Conservation (phyloP, 139 green algal genomes). For the Eudorina sp. region DNA sequence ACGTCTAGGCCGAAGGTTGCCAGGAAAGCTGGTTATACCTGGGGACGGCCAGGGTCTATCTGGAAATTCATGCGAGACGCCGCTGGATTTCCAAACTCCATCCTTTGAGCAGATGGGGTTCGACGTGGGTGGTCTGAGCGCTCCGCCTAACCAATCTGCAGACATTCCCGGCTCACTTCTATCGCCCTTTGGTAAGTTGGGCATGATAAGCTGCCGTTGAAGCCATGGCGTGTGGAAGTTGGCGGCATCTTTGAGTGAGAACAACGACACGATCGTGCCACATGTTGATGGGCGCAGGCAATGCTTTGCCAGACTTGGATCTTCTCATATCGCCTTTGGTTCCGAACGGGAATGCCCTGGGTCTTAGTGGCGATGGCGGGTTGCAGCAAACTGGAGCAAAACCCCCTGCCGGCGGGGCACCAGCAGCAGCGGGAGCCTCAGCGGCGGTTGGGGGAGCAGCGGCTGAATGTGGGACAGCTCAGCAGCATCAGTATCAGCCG, state of each 20-base stretch:
- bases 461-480: background rate
- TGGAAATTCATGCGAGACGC: background rate
- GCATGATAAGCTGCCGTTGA: too few species aligned
- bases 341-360: background rate
- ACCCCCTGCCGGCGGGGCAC: background rate
- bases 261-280: background rate
- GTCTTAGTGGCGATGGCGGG: conserved; percentile 10
- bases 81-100: conserved; percentile 18
- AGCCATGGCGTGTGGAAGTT: too few species aligned
- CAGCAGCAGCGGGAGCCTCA: background rate
- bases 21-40: too few species aligned
- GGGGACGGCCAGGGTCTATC: background rate
- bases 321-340: conserved; percentile 40
- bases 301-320: conserved; percentile 34
- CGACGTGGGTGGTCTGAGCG: background rate
- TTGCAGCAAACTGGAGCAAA: background rate
- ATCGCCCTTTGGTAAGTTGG: conserved; percentile 28
- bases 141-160: background rate
- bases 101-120: conserved; percentile 36
- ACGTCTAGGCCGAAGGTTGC: background rate
- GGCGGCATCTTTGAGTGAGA: too few species aligned
- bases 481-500: conserved; percentile 1
- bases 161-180: background rate
- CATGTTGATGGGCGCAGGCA: conserved; percentile 1
- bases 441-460: background rate